Base-by-base conservation (phyloP, 2,329 filamentous ascomycete genomes). In the Colletotrichum viniferum region DNA sequence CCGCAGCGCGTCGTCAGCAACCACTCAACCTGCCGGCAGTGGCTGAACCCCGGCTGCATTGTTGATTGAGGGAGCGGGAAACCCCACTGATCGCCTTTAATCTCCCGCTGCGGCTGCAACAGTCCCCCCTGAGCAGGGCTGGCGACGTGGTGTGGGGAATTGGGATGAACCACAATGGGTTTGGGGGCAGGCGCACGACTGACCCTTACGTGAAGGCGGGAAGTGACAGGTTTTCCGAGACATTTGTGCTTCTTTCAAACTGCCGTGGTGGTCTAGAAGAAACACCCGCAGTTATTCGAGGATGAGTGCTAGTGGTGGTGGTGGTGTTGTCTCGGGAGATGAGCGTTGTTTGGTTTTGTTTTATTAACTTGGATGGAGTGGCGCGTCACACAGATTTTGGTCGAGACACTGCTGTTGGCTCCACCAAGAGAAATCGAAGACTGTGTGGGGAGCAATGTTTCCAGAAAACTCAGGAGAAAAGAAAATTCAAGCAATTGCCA, bases 81-180 rank as follows among this genome's bases (percentile, higher is more conserved):
- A 43, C 69, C 69, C 72, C 72, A 67, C 72, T 74, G 72, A 74
- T 74, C 72, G 69, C 72, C 72, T 72, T 72, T 67, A 74, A 74
- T 74, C 62, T 72, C 72, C 69, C 24, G 34, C 9, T n/a, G 32
- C 72, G 43, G 43, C 43, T 52, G 43, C 43, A 52, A 52, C 43
- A 52, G 1, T n/a, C 26, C 16, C 55, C 72, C 69, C 67, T 69
- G 56, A 69, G 24, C 67, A 69, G 67, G 67, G 67, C 56, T 61
- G 61, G 28, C 36, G 28, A 24, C 34, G 38, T 34, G 28, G 38
- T 63, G 43, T 38, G 48, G 26, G 21, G 58, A 16, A 52, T 52
- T 36, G 61, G 48, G 67, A 64, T 48, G 60, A 68, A 62, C 43
- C n/a, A 12, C 36, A 38, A 38, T 28, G 32, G 14, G 28, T 24